Evolutionary conservation across 768 basidiomycete genomes (phyloP).

Genomic region (Serendipita sp.): DNA sequence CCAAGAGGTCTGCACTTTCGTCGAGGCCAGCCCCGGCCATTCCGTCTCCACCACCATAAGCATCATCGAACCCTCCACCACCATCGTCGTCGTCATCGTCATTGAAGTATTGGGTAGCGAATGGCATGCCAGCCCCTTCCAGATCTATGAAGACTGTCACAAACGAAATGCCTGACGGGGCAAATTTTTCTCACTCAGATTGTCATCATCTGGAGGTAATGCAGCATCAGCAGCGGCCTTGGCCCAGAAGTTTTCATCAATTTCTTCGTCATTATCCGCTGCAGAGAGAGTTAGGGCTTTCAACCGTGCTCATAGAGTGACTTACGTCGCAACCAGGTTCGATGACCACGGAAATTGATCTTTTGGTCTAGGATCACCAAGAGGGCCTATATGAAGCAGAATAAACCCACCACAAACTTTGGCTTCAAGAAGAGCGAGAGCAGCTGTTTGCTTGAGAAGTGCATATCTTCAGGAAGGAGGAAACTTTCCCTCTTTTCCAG

Average conservation of each 20-base stretch:
- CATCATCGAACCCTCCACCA: constrained; percentile 38
- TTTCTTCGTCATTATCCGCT: constrained; percentile 62
- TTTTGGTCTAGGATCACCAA: constrained; percentile 17
- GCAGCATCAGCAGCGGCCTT: constrained; percentile 73
- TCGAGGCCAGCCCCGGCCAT: constrained; percentile 24
- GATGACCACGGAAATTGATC: constrained; percentile 79
- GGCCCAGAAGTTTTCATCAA: constrained; percentile 96
- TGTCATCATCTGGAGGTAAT: constrained; percentile 33
- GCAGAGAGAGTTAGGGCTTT: constrained; percentile 18
- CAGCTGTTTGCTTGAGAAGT: constrained; percentile 81
- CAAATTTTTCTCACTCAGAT: constrained; percentile 37
- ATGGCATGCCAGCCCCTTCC: constrained; percentile 50
- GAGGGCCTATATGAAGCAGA: not conserved
- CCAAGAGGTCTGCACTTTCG: constrained; percentile 47
- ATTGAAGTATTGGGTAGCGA: constrained; percentile 94
- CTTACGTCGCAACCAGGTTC: constrained; percentile 16
- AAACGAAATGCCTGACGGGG: not conserved
- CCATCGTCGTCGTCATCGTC: constrained; percentile 68
- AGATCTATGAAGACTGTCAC: constrained; percentile 18
- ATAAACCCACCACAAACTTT: constrained; percentile 66
- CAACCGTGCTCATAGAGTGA: not conserved
- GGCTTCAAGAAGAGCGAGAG: constrained; percentile 92
- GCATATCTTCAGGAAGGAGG: constrained; percentile 89
- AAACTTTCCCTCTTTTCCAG: constrained; percentile 58
- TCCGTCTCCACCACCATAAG: constrained; percentile 39